A percentile compares a stretch with the other conserved stretches of the same genome.
phyloP scores from a whole-genome alignment of 2,329 filamentous ascomycete genomes.

The Colletotrichum tropicicola region DNA sequence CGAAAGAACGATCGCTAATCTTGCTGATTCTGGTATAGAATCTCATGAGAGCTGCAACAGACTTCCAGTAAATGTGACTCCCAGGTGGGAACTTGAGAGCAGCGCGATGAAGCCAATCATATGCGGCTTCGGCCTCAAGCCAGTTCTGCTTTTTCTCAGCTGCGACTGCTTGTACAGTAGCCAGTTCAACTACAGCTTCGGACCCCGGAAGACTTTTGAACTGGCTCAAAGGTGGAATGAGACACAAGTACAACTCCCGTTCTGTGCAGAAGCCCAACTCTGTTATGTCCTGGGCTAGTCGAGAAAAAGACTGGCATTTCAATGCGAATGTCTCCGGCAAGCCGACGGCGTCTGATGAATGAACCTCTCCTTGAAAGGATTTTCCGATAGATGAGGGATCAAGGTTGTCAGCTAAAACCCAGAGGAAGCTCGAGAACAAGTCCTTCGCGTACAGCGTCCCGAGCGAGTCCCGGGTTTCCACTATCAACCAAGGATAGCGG shows the following conservation, averaged over 20 bases:
- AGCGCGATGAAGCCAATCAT: neutral
- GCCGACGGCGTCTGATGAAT: neutral
- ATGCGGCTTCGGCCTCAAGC: neutral
- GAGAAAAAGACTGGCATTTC: neutral
- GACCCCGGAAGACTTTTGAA: neutral
- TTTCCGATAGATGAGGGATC: neutral
- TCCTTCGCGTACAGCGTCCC: neutral
- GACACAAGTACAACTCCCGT: neutral
- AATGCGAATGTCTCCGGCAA: neutral
- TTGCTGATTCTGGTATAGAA: neutral
- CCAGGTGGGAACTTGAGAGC: neutral
- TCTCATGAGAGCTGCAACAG: neutral
- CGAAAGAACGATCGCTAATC: neutral
- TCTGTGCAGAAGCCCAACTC: neutral
- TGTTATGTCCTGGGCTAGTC: neutral
- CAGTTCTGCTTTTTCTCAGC: neutral
- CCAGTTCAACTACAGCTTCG: neutral
- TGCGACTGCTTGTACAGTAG: neutral
- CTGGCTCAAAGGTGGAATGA: neutral
- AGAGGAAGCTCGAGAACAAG: neutral
- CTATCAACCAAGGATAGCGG: neutral
- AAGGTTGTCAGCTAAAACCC: neutral
- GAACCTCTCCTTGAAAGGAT: neutral
- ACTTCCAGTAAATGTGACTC: neutral
- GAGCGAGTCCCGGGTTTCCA: neutral